Conservation (phyloP, 768 basidiomycete species). For the Russula emetica region DNA sequence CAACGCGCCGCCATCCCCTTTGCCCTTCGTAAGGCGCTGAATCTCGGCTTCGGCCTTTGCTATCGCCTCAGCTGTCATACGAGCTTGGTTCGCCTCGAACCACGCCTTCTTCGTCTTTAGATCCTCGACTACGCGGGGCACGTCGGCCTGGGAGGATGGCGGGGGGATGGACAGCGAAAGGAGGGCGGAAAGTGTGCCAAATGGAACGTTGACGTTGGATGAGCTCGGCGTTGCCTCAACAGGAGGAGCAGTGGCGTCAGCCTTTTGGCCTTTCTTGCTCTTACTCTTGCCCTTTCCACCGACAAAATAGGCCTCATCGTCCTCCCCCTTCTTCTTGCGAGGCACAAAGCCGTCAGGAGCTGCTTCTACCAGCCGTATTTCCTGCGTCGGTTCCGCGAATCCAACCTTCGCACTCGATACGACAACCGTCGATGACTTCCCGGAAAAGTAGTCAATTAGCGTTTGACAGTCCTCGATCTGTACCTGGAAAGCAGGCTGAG, state of each 20-base stretch:
- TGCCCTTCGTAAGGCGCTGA: constrained; percentile 51
- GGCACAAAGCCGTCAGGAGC: constrained; percentile 62
- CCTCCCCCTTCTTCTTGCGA: constrained; percentile 91
- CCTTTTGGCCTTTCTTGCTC: constrained; percentile 51
- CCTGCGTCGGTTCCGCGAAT: constrained; percentile 71
- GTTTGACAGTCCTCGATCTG: constrained; percentile 97
- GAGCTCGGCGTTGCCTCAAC: constrained; percentile 41
- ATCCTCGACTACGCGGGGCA: constrained; percentile 81
- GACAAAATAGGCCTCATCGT: constrained; percentile 76
- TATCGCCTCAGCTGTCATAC: constrained; percentile 72
- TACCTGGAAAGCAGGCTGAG: constrained; percentile 80
- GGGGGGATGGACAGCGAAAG: constrained; percentile 86
- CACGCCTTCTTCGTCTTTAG: constrained; percentile 92
- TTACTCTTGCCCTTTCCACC: constrained; percentile 60
- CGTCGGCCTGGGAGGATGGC: constrained; percentile 69
- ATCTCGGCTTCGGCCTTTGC: constrained; percentile 77
- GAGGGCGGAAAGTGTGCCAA: constrained; percentile 84
- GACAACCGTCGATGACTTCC: constrained; percentile 51
- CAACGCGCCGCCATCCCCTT: constrained; percentile 34
- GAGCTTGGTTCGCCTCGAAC: constrained; percentile 89
- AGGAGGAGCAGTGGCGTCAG: constrained; percentile 28
- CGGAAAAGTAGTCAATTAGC: constrained; percentile 79
- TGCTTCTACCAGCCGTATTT: constrained; percentile 78
- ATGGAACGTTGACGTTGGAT: constrained; percentile 64
- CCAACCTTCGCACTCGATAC: constrained; percentile 44